These are phyloP conservation scores for Detonula confervacea DNA, from an alignment of 352 stramenopile genomes.

Conservation along the genomic window DNA sequence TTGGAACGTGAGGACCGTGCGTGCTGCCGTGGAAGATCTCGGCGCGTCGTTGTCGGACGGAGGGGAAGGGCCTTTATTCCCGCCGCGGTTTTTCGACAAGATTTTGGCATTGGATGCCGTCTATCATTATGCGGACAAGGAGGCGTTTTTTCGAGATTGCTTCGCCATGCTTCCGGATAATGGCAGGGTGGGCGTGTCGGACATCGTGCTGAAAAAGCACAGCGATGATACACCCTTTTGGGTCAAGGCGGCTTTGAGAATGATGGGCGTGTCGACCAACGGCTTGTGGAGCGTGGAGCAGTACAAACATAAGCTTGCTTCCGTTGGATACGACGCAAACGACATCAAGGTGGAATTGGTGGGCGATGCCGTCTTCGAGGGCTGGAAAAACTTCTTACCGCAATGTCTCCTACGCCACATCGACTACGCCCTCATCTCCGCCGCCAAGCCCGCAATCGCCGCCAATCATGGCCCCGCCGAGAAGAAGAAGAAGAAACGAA, in stretches of 20 bases:
- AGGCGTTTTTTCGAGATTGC: background rate
- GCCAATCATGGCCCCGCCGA: background rate
- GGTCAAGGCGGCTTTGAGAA: background rate
- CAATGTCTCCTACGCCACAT: conserved; percentile 1
- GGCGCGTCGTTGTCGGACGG: background rate
- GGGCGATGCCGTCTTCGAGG: conserved; percentile 1
- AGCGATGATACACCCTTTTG: conserved; percentile 16
- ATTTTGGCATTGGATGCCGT: background rate
- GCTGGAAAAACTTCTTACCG: conserved; percentile 9
- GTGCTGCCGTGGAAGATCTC: background rate
- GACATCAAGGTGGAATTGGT: conserved; percentile 1
- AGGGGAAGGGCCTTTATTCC: background rate
- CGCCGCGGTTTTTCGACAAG: background rate
- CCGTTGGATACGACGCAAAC: background rate
- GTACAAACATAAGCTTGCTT: conserved; percentile 1
- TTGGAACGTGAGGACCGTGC: background rate
- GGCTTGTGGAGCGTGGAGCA: conserved; percentile 3
- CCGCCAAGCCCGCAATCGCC: background rate
- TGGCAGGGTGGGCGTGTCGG: background rate
- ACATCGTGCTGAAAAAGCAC: conserved; percentile 6
- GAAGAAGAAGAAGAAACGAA: background rate
- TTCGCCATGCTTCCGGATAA: background rate
- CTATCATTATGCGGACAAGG: background rate
- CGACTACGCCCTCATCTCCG: conserved; percentile 14
- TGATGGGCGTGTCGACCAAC: background rate